A percentile compares a stretch with the other conserved stretches of the same genome.
Conservation (phyloP, 2,329 filamentous ascomycete species). For the Neofusicoccum laricinum region DNA sequence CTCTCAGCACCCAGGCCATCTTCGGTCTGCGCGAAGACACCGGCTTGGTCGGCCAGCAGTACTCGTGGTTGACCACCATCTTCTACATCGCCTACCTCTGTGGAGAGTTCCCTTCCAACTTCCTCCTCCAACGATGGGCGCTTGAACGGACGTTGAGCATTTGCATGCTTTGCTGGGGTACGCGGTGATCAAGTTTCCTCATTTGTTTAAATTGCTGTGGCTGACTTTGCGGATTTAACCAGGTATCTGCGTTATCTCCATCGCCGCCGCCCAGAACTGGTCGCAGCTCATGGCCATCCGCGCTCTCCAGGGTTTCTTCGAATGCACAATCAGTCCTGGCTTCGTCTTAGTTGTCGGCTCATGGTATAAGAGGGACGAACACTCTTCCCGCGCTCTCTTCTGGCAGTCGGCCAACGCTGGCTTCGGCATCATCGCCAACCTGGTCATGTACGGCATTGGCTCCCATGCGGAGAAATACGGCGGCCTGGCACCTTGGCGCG, state of each 20-base stretch:
- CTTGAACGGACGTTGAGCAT: slow-evolving; percentile 17
- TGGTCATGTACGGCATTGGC: slow-evolving; percentile 16
- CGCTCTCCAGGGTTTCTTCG: slow-evolving; percentile 37
- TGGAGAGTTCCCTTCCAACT: slow-evolving; percentile 21
- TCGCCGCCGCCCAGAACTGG: slow-evolving; percentile 25
- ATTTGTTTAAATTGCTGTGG: neutral
- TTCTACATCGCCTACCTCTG: slow-evolving; percentile 42
- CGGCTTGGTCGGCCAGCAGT: slow-evolving; percentile 46
- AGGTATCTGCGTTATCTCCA: slow-evolving; percentile 16
- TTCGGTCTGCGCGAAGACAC: slow-evolving; percentile 51
- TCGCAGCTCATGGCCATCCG: slow-evolving; percentile 34
- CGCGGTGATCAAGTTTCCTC: neutral
- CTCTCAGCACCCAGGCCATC: slow-evolving; percentile 45
- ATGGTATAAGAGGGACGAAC: slow-evolving; percentile 36
- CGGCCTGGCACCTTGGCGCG: slow-evolving; percentile 10
- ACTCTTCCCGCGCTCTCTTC: slow-evolving; percentile 33
- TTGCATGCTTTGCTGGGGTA: slow-evolving; percentile 17
- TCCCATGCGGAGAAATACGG: slow-evolving; percentile 11
- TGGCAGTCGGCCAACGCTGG: slow-evolving; percentile 38
- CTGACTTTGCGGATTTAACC: neutral
- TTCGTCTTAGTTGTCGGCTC: slow-evolving; percentile 34
- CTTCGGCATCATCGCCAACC: slow-evolving; percentile 24
- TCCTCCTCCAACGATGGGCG: slow-evolving; percentile 18
- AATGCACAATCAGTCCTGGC: slow-evolving; percentile 36
- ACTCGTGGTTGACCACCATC: slow-evolving; percentile 61